A percentile compares a stretch with the other conserved stretches of the same genome.
These are phyloP conservation scores for Triadica sebifera DNA, from an alignment of 345 rosid genomes.

Conservation along the genomic window DNA sequence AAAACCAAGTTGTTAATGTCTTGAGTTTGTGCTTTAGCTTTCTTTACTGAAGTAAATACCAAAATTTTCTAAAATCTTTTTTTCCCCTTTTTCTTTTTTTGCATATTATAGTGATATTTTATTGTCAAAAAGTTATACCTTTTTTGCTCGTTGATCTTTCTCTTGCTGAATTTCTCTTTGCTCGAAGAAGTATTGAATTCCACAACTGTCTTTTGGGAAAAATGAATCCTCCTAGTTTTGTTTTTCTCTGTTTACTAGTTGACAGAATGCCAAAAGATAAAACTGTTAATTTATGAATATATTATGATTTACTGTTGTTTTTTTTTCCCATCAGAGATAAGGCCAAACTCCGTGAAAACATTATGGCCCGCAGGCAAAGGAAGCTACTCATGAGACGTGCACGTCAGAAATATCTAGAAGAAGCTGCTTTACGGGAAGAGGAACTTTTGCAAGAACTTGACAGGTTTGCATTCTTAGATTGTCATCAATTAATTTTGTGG, in stretches of 20 bases:
- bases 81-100: not conserved
- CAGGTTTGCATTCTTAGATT: conserved; percentile 41
- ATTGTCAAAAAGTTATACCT: not conserved
- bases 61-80: not conserved
- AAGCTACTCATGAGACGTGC: conserved; percentile 53
- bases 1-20: not conserved
- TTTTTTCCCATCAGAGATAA: conserved; percentile 49
- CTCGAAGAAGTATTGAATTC: not conserved
- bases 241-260: not conserved
- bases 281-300: not conserved
- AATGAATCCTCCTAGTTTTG: not conserved
- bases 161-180: not conserved
- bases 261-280: not conserved
- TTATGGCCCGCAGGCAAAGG: conserved; percentile 61
- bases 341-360: conserved; percentile 57
- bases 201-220: not conserved
- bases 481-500: conserved; percentile 1
- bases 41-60: not conserved
- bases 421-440: conserved; percentile 62
- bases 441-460: conserved; percentile 71
- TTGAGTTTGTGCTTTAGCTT: too few relatives aligned
- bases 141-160: not conserved
- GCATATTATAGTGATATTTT: not conserved
- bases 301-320: not conserved
- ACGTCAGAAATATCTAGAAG: conserved; percentile 71